These are phyloP conservation scores for Marasmius sp. DNA, from an alignment of 1,284 basidiomycete genomes.

Conservation along the genomic window DNA sequence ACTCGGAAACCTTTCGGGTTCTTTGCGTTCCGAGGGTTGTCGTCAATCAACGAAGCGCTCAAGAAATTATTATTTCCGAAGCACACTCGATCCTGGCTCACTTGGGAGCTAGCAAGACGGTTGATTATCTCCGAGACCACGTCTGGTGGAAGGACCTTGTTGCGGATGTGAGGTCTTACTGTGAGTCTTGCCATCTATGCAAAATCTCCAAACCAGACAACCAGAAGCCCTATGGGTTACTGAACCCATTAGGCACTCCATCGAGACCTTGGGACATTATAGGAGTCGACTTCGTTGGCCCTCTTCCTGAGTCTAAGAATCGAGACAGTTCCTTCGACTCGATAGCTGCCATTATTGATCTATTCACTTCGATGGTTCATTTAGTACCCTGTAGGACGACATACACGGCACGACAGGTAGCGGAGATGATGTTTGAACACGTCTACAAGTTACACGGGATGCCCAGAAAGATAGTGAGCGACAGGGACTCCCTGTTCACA, in stretches of 20 bases:
- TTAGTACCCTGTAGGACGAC: constrained; percentile 22
- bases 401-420: constrained; percentile 18
- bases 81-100: constrained; percentile 30
- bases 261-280: constrained; percentile 27
- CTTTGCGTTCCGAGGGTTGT: constrained; percentile 18
- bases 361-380: constrained; percentile 32
- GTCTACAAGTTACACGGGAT: constrained; percentile 18
- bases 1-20: constrained; percentile 3
- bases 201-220: constrained; percentile 21
- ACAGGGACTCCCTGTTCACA: neutral
- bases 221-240: constrained; percentile 22
- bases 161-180: constrained; percentile 21
- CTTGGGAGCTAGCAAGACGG: constrained; percentile 24
- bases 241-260: constrained; percentile 22
- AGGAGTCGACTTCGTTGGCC: constrained; percentile 37
- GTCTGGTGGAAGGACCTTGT: constrained; percentile 30
- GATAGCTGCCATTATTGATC: constrained; percentile 32
- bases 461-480: neutral
- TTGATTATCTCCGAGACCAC: constrained; percentile 21
- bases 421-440: constrained; percentile 20
- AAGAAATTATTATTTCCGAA: constrained; percentile 26
- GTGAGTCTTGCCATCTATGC: constrained; percentile 24
- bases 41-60: constrained; percentile 12
- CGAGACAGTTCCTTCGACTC: constrained; percentile 26
- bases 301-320: constrained; percentile 27